phyloP scores from a whole-genome alignment of 805 yeast genomes.

The Spathaspora arborariae region DNA sequence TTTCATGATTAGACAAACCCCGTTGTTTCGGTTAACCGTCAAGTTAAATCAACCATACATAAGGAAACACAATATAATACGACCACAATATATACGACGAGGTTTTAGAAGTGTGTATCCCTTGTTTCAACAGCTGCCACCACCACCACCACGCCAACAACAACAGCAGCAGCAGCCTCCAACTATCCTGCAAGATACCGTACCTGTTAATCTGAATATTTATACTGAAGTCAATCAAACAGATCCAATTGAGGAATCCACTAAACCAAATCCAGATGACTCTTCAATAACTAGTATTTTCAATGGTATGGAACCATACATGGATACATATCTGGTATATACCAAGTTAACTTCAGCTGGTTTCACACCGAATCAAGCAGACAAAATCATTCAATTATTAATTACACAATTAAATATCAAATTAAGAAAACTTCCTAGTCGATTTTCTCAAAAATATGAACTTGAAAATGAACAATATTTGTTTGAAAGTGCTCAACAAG shows the following conservation, averaged over 20 bases:
- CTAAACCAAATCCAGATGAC: neutral
- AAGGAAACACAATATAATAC: neutral
- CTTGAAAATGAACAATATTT: conserved; percentile 84
- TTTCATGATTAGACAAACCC: neutral
- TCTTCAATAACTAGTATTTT: conserved; percentile 55
- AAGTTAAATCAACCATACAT: neutral
- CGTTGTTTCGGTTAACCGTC: neutral
- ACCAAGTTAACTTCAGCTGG: conserved; percentile 52
- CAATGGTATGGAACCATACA: conserved; percentile 40
- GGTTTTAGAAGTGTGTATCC: neutral
- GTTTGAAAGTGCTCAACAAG: conserved; percentile 90
- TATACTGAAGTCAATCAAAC: too few species aligned
- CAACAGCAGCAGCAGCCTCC: neutral
- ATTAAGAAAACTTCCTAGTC: conserved; percentile 39
- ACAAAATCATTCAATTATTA: conserved; percentile 49
- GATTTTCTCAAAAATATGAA: conserved; percentile 57
- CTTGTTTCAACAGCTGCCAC: neutral
- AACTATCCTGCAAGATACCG: neutral
- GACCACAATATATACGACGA: neutral
- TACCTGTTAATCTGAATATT: too few species aligned
- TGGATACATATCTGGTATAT: conserved; percentile 50
- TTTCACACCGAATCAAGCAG: conserved; percentile 59
- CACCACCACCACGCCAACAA: too few species aligned
- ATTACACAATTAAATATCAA: conserved; percentile 40
- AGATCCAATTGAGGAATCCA: neutral